Percentiles rank a stretch among this genome's conserved stretches.
phyloP scores from a whole-genome alignment of 177 flowering plant genomes.

The Tripterygium wilfordii region DNA sequence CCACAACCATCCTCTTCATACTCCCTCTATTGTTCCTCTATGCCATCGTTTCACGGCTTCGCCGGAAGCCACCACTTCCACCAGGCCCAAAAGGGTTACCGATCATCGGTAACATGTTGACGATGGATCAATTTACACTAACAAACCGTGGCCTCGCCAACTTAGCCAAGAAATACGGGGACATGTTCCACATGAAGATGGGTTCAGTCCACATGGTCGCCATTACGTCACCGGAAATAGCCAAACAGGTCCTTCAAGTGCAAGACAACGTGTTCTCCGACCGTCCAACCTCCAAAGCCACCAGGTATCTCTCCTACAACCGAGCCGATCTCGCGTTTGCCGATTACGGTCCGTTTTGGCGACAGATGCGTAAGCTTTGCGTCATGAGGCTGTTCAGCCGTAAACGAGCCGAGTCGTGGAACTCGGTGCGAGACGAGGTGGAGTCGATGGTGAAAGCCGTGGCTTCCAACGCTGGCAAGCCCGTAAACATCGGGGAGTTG shows the following conservation, averaged over 20 bases:
- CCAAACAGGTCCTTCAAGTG: conserved; percentile 60
- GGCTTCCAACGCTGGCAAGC: conserved; percentile 11
- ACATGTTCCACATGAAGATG: conserved; percentile 49
- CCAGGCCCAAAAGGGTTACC: conserved; percentile 72
- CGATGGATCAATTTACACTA: conserved; percentile 67
- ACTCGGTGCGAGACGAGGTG: conserved; percentile 57
- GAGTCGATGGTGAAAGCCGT: conserved; percentile 21
- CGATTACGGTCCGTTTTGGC: conserved; percentile 71
- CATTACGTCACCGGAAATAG: conserved; percentile 47
- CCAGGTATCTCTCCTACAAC: conserved; percentile 50
- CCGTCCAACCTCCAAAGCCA: conserved; percentile 52
- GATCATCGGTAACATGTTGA: conserved; percentile 60
- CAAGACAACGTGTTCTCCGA: conserved; percentile 55
- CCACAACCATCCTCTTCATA: conserved; percentile 11
- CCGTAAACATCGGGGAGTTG: too few relatives aligned
- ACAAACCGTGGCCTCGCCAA: conserved; percentile 68
- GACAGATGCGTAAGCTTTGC: conserved; percentile 72
- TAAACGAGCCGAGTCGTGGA: too few relatives aligned
- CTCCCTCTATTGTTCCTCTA: conserved; percentile 20
- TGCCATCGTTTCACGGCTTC: conserved; percentile 12
- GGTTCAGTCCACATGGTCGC: conserved; percentile 50
- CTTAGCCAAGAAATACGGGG: conserved; percentile 54
- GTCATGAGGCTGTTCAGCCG: conserved; percentile 66
- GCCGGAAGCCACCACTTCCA: conserved; percentile 39
- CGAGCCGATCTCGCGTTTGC: conserved; percentile 76